Percentiles rank a stretch among this genome's conserved stretches.
phyloP scores from a whole-genome alignment of 805 yeast species.

The Sugiyamaella mastotermitis region DNA sequence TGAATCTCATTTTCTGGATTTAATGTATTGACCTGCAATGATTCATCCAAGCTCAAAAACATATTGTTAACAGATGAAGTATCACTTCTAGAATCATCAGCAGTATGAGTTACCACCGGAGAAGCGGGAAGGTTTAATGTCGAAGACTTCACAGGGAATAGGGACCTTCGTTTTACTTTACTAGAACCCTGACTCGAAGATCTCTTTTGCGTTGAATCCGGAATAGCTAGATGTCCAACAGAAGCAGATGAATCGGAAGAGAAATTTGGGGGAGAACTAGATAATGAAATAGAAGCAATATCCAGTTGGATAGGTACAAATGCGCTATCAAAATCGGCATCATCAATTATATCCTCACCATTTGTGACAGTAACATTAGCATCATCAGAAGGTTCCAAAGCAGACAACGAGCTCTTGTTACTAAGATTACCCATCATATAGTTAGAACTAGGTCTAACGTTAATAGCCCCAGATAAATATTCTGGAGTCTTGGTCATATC shows the following conservation, averaged over 20 bases:
- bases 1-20: too few species aligned
- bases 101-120: too few species aligned
- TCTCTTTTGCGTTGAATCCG: too few species aligned
- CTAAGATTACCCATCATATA: too few species aligned
- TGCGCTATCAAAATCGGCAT: too few species aligned
- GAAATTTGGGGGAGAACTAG: background rate
- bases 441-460: too few species aligned
- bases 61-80: background rate
- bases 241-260: background rate
- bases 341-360: too few species aligned
- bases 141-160: background rate
- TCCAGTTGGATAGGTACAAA: conserved; percentile 14
- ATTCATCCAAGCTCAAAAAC: conserved; percentile 3
- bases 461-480: background rate
- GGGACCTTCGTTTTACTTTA: background rate
- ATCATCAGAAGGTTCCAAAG: too few species aligned
- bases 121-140: background rate
- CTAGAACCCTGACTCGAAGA: background rate
- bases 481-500: background rate
- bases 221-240: too few species aligned
- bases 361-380: too few species aligned
- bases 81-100: background rate
- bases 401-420: too few species aligned
- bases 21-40: too few species aligned
- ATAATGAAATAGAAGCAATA: conserved; percentile 2